Percentiles rank a stretch among this genome's conserved stretches.
These are phyloP conservation scores for Mycena galopus DNA, from an alignment of 768 basidiomycete species.

Conservation along the genomic window DNA sequence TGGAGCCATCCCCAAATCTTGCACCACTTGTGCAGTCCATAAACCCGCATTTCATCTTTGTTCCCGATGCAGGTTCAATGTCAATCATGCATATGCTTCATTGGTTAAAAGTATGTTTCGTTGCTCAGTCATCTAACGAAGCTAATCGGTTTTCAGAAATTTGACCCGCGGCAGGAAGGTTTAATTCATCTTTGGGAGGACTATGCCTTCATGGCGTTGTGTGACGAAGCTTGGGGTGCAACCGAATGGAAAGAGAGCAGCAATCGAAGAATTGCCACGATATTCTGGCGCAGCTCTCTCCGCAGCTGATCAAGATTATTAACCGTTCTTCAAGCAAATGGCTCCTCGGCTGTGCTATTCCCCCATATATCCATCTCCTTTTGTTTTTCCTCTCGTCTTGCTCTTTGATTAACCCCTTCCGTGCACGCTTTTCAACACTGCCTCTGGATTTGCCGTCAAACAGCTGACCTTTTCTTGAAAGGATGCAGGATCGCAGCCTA, in stretches of 20 bases:
- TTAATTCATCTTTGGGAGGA: slow-evolving; percentile 2
- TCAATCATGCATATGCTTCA: not conserved
- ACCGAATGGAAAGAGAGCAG: not conserved
- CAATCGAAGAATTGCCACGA: not conserved
- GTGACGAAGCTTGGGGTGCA: not conserved
- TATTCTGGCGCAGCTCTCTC: not conserved
- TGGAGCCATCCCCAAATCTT: slow-evolving; percentile 5
- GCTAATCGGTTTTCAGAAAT: not conserved
- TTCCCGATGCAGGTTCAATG: too few relatives aligned
- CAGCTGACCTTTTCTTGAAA: too few relatives aligned
- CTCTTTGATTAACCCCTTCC: too few relatives aligned
- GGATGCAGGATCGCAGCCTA: too few relatives aligned
- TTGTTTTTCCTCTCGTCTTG: too few relatives aligned
- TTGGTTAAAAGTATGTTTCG: slow-evolving; percentile 2
- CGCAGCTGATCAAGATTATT: too few relatives aligned
- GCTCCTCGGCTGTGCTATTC: too few relatives aligned
- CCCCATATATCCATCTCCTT: too few relatives aligned
- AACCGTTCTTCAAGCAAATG: too few relatives aligned
- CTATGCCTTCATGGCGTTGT: slow-evolving; percentile 1
- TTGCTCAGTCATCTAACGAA: too few relatives aligned
- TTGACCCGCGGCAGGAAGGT: not conserved
- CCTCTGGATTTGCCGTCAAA: too few relatives aligned
- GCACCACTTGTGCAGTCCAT: not conserved
- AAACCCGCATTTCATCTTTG: not conserved
- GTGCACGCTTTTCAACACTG: too few relatives aligned